Conservation (phyloP, 768 basidiomycete species). For the Lentinula detonsa region DNA sequence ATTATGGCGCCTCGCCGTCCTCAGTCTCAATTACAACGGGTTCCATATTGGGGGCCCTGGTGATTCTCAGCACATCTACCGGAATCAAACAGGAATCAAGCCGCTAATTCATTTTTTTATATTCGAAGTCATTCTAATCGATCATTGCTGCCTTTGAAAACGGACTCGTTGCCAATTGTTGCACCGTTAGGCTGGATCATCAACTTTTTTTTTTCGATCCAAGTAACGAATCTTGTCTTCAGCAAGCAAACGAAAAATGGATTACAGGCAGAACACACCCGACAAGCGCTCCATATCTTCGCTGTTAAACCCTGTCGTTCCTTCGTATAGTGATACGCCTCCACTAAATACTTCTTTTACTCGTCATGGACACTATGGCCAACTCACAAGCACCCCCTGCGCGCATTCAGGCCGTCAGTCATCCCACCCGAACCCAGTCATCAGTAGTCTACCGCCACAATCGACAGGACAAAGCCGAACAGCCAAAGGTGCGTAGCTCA, state of each 20-base stretch:
- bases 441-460: not conserved
- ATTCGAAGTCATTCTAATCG: not conserved
- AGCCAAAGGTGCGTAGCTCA: not conserved
- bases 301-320: not conserved
- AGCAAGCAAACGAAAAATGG: not conserved
- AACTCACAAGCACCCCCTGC: not conserved
- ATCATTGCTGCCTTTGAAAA: constrained; percentile 4
- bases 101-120: constrained; percentile 2
- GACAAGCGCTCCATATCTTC: not conserved
- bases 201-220: not conserved
- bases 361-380: not conserved
- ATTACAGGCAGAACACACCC: not conserved
- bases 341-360: not conserved
- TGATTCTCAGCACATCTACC: not conserved
- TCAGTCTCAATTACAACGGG: not conserved
- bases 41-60: not conserved
- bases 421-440: not conserved
- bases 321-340: not conserved
- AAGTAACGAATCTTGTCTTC: not conserved
- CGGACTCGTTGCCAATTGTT: not conserved
- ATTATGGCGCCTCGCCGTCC: not conserved
- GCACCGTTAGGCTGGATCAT: not conserved
- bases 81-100: not conserved
- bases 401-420: not conserved
- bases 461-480: not conserved